Evolutionary conservation across 2,329 filamentous ascomycete genomes (phyloP), one percentile per base, ranked within the genome.

Genomic region (Cadophora gregata): DNA sequence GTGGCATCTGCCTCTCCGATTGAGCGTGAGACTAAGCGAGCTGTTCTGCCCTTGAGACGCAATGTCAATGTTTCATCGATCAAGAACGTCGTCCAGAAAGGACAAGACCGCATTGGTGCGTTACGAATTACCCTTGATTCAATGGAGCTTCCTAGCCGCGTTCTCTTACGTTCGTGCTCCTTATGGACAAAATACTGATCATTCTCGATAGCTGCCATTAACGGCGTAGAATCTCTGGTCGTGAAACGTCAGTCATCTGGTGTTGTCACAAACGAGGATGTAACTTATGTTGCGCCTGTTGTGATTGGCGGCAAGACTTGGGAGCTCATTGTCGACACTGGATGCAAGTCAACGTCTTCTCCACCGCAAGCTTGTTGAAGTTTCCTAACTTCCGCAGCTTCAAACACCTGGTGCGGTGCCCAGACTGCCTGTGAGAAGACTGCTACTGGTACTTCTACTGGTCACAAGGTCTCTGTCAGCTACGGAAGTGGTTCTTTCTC

Each of bases 311-410:
- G 70, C 47, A 72, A 53, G 10, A 68, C 71, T 29, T 75, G 70
- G 64, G 45, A 74, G 38, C 70, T 76, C 58, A 75, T 76, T 47
- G 73, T 76, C 24, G 74, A 76, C 67, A 76, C 74, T 67, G 74
- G 74, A 56, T 76, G 74, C 75, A 70, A 31, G 69, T 69, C 16
- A 14, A 50, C n/a, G n/a, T 48, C 53, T 16, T 53, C 25, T 16
- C 27, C 42, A 25, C 33, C 24, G 53, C 14, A 24, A 12, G 51
- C 42, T 31, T 59, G 6, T 45, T 66, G 56, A 14, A 19, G 12
- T 61, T 42, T 47, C 47, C 60, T 69, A 59, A 71, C 48, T 51
- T 50, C 47, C 29, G 63, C 10, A 75, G 74, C 74, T 56, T 73
- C 74, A 47, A 74, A 73, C 69, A 75, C 62, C n/a, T 70, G 69